phyloP scores from a whole-genome alignment of 1,284 basidiomycete genomes.

The Ustilago curta region DNA sequence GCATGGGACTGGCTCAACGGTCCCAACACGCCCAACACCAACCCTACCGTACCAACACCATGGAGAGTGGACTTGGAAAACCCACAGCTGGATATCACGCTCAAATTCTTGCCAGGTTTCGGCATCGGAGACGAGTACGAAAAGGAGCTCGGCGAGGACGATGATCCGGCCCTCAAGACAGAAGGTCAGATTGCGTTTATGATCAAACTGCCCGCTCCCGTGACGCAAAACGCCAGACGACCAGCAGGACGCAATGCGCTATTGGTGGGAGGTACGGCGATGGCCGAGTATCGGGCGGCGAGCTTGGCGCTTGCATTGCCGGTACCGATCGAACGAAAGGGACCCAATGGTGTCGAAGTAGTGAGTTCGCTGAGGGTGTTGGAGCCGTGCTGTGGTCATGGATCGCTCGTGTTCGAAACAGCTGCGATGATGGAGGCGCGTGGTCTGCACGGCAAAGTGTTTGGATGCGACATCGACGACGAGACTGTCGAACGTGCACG shows the following conservation, averaged over 20 bases:
- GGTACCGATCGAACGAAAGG: conserved; percentile 20
- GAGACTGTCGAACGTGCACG: conserved; percentile 33
- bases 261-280: conserved; percentile 44
- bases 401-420: conserved; percentile 44
- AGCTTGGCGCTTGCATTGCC: conserved; percentile 42
- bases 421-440: conserved; percentile 46
- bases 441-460: conserved; percentile 28
- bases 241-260: conserved; percentile 39
- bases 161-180: conserved; percentile 25
- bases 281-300: conserved; percentile 50
- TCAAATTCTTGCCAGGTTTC: conserved; percentile 53
- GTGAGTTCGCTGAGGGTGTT: conserved; percentile 25
- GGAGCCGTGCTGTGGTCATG: conserved; percentile 54
- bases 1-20: conserved; percentile 53
- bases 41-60: not conserved
- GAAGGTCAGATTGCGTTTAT: conserved; percentile 45
- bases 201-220: conserved; percentile 33
- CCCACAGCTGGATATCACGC: conserved; percentile 43
- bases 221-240: conserved; percentile 8
- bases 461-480: conserved; percentile 43
- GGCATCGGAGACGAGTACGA: conserved; percentile 51
- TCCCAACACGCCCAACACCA: conserved; percentile 10
- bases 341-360: conserved; percentile 12
- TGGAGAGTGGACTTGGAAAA: conserved; percentile 50
- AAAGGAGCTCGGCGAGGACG: conserved; percentile 24